phyloP scores from a whole-genome alignment of 768 basidiomycete species.

The Dentipellis sp. region DNA sequence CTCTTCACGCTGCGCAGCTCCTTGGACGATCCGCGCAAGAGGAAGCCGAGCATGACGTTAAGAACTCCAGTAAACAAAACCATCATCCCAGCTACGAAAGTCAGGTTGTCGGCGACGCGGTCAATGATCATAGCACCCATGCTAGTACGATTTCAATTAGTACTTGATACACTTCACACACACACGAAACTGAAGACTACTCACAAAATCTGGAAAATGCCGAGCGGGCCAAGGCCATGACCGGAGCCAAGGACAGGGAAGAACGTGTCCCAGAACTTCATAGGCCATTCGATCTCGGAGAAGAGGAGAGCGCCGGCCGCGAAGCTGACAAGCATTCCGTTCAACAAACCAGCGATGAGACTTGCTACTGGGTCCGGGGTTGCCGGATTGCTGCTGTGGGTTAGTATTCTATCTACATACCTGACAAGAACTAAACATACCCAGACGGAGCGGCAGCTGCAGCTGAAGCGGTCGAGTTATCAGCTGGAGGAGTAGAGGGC shows the following conservation, averaged over 20 bases:
- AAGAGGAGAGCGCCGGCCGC: constrained; percentile 73
- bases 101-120: constrained; percentile 73
- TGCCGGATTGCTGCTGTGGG: too few relatives aligned
- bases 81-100: constrained; percentile 87
- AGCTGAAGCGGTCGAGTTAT: constrained; percentile 17
- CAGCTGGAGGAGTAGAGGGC: constrained; percentile 10
- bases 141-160: constrained; percentile 1
- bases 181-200: constrained; percentile 19
- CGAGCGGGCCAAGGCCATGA: constrained; percentile 83
- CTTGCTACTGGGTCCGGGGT: constrained; percentile 76
- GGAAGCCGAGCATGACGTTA: constrained; percentile 70
- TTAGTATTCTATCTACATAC: too few relatives aligned
- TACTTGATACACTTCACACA: neutral
- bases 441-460: too few relatives aligned
- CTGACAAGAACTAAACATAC: too few relatives aligned
- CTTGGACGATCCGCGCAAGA: constrained; percentile 59
- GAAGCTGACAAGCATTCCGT: constrained; percentile 79
- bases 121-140: constrained; percentile 47
- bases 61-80: constrained; percentile 87
- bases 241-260: constrained; percentile 80
- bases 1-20: constrained; percentile 51
- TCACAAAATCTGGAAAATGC: constrained; percentile 79
- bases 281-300: constrained; percentile 79
- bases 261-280: constrained; percentile 68
- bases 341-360: constrained; percentile 79